Conservation (phyloP, 768 basidiomycete genomes). For the Pleurotus ostreatus region DNA sequence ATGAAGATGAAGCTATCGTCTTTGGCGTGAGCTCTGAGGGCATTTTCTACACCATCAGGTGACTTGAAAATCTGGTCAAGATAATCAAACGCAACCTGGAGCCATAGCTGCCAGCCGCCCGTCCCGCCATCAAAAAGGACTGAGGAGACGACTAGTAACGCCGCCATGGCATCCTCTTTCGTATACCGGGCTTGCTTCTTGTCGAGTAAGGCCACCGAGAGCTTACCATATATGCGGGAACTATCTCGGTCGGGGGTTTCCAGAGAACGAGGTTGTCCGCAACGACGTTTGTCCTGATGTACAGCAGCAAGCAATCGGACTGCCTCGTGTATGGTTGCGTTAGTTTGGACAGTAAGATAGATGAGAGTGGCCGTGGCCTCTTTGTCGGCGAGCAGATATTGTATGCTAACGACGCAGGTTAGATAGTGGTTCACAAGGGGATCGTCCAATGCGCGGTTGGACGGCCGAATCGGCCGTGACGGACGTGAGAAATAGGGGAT, state of each 20-base stretch:
- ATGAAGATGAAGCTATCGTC: constrained; percentile 60
- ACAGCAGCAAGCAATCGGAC: constrained; percentile 64
- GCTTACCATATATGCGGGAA: neutral
- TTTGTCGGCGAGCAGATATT: constrained; percentile 57
- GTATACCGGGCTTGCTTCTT: neutral
- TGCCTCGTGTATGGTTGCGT: constrained; percentile 34
- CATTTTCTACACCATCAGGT: constrained; percentile 36
- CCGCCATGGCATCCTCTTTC: constrained; percentile 73
- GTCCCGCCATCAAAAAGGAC: constrained; percentile 76
- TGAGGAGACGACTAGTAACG: constrained; percentile 69
- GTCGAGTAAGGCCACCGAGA: neutral
- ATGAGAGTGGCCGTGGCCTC: no score
- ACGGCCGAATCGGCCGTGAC: no score
- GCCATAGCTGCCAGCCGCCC: constrained; percentile 69
- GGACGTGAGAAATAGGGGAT: no score
- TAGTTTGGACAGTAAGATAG: no score
- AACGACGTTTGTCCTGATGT: constrained; percentile 30
- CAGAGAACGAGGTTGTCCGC: neutral
- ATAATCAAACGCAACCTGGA: constrained; percentile 55
- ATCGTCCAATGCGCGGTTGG: neutral
- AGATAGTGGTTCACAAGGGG: constrained; percentile 44
- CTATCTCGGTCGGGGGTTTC: neutral
- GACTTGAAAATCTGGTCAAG: constrained; percentile 43
- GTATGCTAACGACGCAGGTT: constrained; percentile 55
- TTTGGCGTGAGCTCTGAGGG: constrained; percentile 33